These are phyloP conservation scores for Stygiomarasmius scandens DNA, from an alignment of 1,284 basidiomycete species.

Conservation along the genomic window DNA sequence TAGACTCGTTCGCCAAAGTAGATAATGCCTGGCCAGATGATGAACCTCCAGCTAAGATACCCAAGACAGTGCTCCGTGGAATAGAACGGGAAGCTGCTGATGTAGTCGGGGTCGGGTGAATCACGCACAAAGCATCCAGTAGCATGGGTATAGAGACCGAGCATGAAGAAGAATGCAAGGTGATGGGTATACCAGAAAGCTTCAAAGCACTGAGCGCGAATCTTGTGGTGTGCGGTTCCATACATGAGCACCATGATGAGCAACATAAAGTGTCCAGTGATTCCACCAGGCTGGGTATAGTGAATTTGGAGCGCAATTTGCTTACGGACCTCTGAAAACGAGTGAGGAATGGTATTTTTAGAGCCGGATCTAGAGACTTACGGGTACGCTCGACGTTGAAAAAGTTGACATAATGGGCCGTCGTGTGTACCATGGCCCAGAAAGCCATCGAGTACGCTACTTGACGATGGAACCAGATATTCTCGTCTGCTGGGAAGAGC, in stretches of 20 bases:
- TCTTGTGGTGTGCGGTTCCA: slow-evolving; percentile 80
- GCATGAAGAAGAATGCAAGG: slow-evolving; percentile 90
- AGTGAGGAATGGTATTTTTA: background rate
- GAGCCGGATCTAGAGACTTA: slow-evolving; percentile 38
- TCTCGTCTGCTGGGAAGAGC: slow-evolving; percentile 87
- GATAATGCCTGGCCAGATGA: slow-evolving; percentile 83
- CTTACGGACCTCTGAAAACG: slow-evolving; percentile 70
- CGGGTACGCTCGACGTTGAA: slow-evolving; percentile 82
- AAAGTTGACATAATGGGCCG: slow-evolving; percentile 90
- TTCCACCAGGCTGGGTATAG: slow-evolving; percentile 82
- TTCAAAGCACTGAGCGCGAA: slow-evolving; percentile 86
- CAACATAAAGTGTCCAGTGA: slow-evolving; percentile 90
- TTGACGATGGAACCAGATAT: slow-evolving; percentile 91
- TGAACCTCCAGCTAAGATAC: slow-evolving; percentile 85
- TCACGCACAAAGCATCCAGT: slow-evolving; percentile 93
- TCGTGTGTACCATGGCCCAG: slow-evolving; percentile 85
- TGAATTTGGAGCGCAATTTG: slow-evolving; percentile 79
- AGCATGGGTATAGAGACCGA: slow-evolving; percentile 85
- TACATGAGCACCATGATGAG: slow-evolving; percentile 88
- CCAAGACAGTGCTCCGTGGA: slow-evolving; percentile 80
- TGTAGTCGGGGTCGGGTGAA: slow-evolving; percentile 67
- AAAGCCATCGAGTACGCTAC: slow-evolving; percentile 90
- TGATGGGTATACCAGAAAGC: slow-evolving; percentile 95
- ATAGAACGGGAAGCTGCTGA: slow-evolving; percentile 78
- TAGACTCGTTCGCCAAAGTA: slow-evolving; percentile 86